Evolutionary conservation across 257 asterid species (phyloP), one percentile per base, ranked within the genome.

Genomic region (Petunia secreta): DNA sequence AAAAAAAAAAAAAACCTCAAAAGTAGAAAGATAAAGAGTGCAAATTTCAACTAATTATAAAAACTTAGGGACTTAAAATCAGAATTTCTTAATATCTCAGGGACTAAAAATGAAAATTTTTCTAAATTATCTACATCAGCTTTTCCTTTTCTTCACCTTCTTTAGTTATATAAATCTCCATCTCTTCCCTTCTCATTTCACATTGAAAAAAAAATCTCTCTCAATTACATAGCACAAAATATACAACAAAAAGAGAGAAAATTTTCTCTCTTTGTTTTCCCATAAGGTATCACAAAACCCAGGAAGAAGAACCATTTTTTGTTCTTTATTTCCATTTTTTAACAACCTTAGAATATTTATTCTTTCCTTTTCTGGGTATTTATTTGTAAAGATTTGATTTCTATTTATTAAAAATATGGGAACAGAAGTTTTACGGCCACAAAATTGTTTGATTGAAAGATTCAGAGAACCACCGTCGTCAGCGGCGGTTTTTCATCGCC

Each of bases 371-470:
- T 50, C 34, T 4, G 37, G n/a, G 44, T 48, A 52, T n/a, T 76
- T 77, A 39, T 60, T 46, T 16, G 73, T 44, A 55, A 8, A 67
- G 44, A 54, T 52, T 80, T n/a, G 3, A 38, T 66, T 25, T 16
- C 10, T 55, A 38, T 39, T 46, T n/a, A 53, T 65, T 9, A 57
- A 25, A 63, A 50, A 75, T 10, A 86, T 86, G 91, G 91, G 88
- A 38, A 88, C 90, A 52, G 89, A 88, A 80, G 83, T 88, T 55
- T 81, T 88, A 87, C 62, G 81, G 75, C 90, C 90, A 15, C 90
- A 83, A 41, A 88, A 88, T 85, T 80, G 82, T 48, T 83, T 85
- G 64, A 52, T 36, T 5, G 86, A 81, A 15, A 79, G 85, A 63
- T 84, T 82, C 75, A 68, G 85, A 59, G 55, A 38, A 41, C 66